Percentiles rank a stretch among this genome's conserved stretches.
phyloP scores from a whole-genome alignment of 2,329 filamentous ascomycete genomes.

The Didymellaceae sp. region DNA sequence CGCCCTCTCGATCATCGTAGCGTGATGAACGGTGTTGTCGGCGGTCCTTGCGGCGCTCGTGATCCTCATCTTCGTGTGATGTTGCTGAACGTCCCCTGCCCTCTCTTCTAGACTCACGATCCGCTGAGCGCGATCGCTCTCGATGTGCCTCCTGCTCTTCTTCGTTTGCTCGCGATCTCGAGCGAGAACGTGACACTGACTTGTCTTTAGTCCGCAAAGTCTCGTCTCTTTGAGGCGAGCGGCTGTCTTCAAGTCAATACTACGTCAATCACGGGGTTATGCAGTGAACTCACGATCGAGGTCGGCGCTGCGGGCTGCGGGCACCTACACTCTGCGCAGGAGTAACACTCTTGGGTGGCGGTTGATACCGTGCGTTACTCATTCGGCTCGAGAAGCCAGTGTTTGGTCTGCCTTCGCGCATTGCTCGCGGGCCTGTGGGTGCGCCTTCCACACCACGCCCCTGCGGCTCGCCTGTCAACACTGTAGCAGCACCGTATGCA shows the following conservation, averaged over 20 bases:
- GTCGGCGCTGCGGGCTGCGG: constrained; percentile 35
- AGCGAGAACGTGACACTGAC: constrained; percentile 52
- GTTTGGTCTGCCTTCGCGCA: constrained; percentile 87
- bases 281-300: constrained; percentile 38
- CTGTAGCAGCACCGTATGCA: constrained; percentile 47
- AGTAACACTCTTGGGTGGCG: constrained; percentile 28
- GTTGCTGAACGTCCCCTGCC: constrained; percentile 62
- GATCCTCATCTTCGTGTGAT: constrained; percentile 36
- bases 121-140: constrained; percentile 37
- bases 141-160: constrained; percentile 23
- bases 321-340: constrained; percentile 27
- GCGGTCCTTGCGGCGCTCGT: constrained; percentile 48
- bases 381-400: constrained; percentile 73
- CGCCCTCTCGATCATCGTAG: constrained; percentile 49
- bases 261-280: neutral
- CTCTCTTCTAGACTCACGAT: constrained; percentile 56
- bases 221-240: constrained; percentile 45
- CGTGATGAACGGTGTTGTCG: constrained; percentile 59
- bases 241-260: constrained; percentile 26
- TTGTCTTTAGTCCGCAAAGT: constrained; percentile 43
- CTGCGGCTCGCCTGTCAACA: constrained; percentile 47
- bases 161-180: constrained; percentile 40
- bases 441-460: constrained; percentile 71
- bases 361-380: constrained; percentile 37
- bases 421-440: constrained; percentile 91